Evolutionary conservation across 2,329 filamentous ascomycete genomes (phyloP), one percentile per base, ranked within the genome.

Genomic region (Monosporascus sp.): DNA sequence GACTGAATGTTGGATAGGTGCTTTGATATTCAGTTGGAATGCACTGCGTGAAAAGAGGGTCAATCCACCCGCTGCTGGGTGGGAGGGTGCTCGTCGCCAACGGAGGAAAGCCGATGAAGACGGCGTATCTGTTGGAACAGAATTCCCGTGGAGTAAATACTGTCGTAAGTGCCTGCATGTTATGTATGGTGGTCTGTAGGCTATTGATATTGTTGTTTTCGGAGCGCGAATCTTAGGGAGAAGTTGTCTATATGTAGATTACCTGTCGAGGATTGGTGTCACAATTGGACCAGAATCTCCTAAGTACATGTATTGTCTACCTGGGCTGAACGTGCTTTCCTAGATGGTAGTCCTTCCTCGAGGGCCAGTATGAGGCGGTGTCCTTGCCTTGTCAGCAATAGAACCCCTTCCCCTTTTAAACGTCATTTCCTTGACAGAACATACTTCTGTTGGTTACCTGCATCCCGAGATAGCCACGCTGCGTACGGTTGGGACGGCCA

Each of bases 51-150:
- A 67, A 69, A 0, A 60, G 66, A 24, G 63, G 65, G 20, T 68
- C 64, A 40, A 62, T 52, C 66, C 65, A 69, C n/a, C 65, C 66
- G 47, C 66, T 66, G 41, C 56, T 61, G 4, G 64, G 65, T 2
- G 59, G 56, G n/a, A 61, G 48, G 9, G 59, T 66, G 52, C 63
- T 66, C 1, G 57, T 61, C 6, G 56, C 60, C 11, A 53, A 59
- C 7, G 60, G 55, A n/a, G 56, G 36, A 7, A 55, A 51, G 45
- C 61, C 61, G n/a, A 66, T 60, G 49, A 56, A 62, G 43, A 70
- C 61, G 26, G 58, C 62, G 46, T 63, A 68, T 49, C 67, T 54
- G 53, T 63, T 52, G 48, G 57, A 53, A 55, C 66, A 66, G 61
- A 59, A 64, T 11, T 59, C 31, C 8, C 59, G 52, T 5, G 64